Conservation (phyloP, 345 rosid genomes). For the Psidium guajava region DNA sequence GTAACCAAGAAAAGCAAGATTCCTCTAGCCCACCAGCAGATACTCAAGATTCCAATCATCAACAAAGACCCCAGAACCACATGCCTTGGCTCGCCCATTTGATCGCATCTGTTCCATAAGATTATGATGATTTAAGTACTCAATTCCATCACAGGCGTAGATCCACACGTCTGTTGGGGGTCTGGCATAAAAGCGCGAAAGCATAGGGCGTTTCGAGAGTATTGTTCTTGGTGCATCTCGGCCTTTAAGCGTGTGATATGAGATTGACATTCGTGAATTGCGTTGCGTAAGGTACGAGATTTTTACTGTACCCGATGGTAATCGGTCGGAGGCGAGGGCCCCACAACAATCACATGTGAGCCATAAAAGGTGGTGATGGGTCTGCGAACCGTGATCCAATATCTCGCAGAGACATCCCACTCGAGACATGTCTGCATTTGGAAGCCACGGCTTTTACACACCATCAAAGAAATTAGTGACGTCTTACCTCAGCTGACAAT, state of each 20-base stretch:
- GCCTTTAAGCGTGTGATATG: background rate
- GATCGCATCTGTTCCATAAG: background rate
- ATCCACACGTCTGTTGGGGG: background rate
- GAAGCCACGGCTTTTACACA: background rate
- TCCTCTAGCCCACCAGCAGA: background rate
- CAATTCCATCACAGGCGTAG: background rate
- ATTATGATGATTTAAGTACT: background rate
- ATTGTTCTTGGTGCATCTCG: background rate
- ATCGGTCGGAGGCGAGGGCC: background rate
- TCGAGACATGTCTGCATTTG: background rate
- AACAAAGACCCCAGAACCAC: background rate
- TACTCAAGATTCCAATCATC: background rate
- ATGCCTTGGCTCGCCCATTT: background rate
- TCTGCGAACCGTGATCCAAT: background rate
- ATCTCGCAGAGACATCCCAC: background rate
- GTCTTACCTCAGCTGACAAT: conserved; percentile 15
- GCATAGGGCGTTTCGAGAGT: background rate
- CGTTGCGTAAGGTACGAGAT: background rate
- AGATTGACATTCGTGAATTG: background rate
- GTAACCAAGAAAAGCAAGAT: background rate
- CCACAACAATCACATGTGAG: background rate
- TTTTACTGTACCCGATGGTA: background rate
- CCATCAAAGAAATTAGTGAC: background rate
- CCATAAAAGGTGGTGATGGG: background rate
- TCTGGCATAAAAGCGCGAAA: background rate